Percentiles rank a stretch among this genome's conserved stretches.
Conservation (phyloP, 495 filamentous ascomycete species). For the Penicillium riverlandense region DNA sequence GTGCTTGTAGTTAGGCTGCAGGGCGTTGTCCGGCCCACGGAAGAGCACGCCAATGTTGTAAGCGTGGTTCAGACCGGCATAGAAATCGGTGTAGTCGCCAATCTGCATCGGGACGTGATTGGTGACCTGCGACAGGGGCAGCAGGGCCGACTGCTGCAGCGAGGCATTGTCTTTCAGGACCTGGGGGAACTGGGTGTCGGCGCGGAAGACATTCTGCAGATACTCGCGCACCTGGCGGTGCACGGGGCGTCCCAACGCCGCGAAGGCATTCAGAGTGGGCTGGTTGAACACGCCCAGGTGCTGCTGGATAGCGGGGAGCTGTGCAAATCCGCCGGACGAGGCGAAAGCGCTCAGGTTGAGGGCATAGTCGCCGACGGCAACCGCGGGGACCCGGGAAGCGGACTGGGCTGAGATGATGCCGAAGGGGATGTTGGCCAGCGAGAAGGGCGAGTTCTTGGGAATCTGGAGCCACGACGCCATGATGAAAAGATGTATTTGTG, state of each 20-base stretch:
- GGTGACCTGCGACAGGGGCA: conserved; percentile 51
- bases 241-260: conserved; percentile 62
- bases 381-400: conserved; percentile 55
- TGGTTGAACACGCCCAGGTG: conserved; percentile 58
- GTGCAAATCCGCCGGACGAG: conserved; percentile 49
- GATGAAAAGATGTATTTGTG: conserved; percentile 5
- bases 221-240: conserved; percentile 67
- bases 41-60: conserved; percentile 75
- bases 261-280: conserved; percentile 75
- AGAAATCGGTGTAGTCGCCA: conserved; percentile 97
- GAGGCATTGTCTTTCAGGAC: conserved; percentile 50
- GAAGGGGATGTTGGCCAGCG: conserved; percentile 85
- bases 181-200: conserved; percentile 50
- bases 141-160: conserved; percentile 45
- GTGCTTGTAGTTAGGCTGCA: conserved; percentile 87
- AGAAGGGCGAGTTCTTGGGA: conserved; percentile 63
- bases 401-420: conserved; percentile 66
- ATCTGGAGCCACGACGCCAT: conserved; percentile 66
- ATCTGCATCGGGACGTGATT: conserved; percentile 84
- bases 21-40: conserved; percentile 69
- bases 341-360: conserved; percentile 68
- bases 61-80: conserved; percentile 85
- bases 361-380: conserved; percentile 70
- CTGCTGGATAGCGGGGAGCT: conserved; percentile 49
- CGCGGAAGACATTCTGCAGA: conserved; percentile 63